phyloP scores from a whole-genome alignment of 345 rosid species.

The Hirschfeldia incana region DNA sequence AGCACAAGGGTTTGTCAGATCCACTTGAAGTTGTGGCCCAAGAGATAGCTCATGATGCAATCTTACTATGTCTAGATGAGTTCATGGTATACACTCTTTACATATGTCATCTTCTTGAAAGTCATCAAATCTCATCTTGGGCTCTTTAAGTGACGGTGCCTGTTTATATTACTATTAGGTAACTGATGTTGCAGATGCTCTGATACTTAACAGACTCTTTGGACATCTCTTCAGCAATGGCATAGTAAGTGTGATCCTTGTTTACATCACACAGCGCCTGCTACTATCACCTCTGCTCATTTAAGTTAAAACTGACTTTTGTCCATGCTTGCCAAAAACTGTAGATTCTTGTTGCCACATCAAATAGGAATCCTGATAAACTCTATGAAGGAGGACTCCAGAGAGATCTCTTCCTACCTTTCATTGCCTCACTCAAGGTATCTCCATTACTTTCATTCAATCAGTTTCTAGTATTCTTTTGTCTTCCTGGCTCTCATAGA shows the following conservation, averaged over 20 bases:
- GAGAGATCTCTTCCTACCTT: conserved; percentile 95
- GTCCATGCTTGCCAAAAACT: background rate
- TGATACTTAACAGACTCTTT: conserved; percentile 86
- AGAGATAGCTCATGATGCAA: conserved; percentile 90
- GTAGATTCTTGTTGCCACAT: conserved; percentile 92
- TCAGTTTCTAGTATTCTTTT: background rate
- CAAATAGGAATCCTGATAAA: conserved; percentile 97
- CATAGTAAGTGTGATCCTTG: conserved; percentile 57
- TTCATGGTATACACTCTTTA: conserved; percentile 80
- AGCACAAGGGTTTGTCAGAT: conserved; percentile 86
- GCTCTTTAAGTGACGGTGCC: background rate
- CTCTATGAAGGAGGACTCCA: conserved; percentile 98
- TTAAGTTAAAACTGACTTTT: conserved; percentile 7
- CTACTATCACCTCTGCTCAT: background rate
- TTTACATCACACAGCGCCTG: background rate
- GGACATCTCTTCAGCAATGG: conserved; percentile 81
- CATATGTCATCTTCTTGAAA: background rate
- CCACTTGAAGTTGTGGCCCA: conserved; percentile 98
- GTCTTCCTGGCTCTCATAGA: background rate
- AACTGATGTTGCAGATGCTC: conserved; percentile 97
- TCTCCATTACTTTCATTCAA: background rate
- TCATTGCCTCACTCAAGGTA: conserved; percentile 85
- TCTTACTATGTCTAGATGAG: conserved; percentile 88
- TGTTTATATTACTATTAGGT: conserved; percentile 50
- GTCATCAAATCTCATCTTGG: conserved; percentile 26